Evolutionary conservation across 345 rosid species (phyloP).

Genomic region (Populus pruinosa): DNA sequence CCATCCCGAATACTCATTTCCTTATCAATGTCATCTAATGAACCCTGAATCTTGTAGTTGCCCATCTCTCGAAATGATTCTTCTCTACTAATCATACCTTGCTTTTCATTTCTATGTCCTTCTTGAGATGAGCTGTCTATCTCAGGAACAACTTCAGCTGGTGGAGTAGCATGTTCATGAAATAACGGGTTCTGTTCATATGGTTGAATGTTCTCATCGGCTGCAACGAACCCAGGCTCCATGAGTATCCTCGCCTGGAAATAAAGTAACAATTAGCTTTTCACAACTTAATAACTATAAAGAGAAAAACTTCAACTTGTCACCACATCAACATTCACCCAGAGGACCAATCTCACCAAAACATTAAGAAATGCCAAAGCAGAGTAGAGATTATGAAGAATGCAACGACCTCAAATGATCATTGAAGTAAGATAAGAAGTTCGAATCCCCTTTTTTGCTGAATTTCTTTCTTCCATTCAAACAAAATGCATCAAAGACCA

Average conservation of each 20-base stretch:
- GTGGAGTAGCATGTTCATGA: slow-evolving; percentile 29
- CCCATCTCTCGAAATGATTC: slow-evolving; percentile 50
- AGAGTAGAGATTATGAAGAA: not conserved
- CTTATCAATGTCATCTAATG: slow-evolving; percentile 49
- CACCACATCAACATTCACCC: not conserved
- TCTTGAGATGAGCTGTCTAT: slow-evolving; percentile 28
- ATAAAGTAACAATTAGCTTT: slow-evolving; percentile 12
- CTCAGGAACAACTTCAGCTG: slow-evolving; percentile 37
- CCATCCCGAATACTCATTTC: slow-evolving; percentile 64
- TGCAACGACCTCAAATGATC: not conserved
- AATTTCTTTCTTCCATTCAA: not conserved
- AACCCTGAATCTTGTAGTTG: slow-evolving; percentile 50
- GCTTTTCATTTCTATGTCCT: slow-evolving; percentile 30
- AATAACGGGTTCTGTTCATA: slow-evolving; percentile 22
- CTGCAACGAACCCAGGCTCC: slow-evolving; percentile 51
- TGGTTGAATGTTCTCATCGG: slow-evolving; percentile 34
- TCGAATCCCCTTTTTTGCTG: not conserved
- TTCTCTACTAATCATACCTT: slow-evolving; percentile 35
- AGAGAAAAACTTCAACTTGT: not conserved
- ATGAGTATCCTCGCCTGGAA: slow-evolving; percentile 83
- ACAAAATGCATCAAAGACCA: not conserved
- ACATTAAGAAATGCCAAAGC: not conserved
- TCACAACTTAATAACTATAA: not conserved
- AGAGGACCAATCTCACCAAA: not conserved
- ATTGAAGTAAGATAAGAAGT: not conserved